phyloP scores from a whole-genome alignment of 345 rosid genomes.

The Boechera stricta region DNA sequence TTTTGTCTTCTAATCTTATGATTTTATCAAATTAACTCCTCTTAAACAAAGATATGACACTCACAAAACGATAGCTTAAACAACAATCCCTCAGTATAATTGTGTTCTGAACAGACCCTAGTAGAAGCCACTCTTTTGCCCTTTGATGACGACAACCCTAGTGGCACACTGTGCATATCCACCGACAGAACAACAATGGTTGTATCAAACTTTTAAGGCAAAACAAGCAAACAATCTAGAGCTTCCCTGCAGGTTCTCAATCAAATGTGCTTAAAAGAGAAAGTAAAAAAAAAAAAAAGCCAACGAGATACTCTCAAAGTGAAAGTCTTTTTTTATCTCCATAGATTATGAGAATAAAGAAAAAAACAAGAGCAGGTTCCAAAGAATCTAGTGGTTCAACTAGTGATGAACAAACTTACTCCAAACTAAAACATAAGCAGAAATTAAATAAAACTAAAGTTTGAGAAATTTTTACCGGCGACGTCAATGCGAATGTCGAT shows the following conservation, averaged over 20 bases:
- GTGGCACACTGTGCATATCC: constrained; percentile 24
- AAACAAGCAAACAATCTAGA: constrained; percentile 37
- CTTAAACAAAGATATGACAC: neutral
- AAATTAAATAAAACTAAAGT: neutral
- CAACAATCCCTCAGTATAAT: constrained; percentile 20
- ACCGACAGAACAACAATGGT: constrained; percentile 43
- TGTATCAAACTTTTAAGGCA: constrained; percentile 29
- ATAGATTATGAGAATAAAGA: neutral
- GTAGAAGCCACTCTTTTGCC: constrained; percentile 41
- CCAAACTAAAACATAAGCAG: constrained; percentile 17
- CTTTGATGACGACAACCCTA: constrained; percentile 26
- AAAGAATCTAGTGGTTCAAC: constrained; percentile 40
- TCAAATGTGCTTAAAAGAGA: neutral
- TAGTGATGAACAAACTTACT: constrained; percentile 39
- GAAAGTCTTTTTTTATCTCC: constrained; percentile 18
- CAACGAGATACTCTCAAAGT: neutral
- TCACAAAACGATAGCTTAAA: neutral
- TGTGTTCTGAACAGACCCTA: constrained; percentile 27
- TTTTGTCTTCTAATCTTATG: neutral
- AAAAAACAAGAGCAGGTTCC: constrained; percentile 15
- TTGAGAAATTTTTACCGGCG: constrained; percentile 22
- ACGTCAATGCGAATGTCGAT: constrained; percentile 52
- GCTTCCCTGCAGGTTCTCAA: constrained; percentile 15
- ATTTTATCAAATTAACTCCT: constrained; percentile 12
- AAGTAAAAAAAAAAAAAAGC: too few relatives aligned